Evolutionary conservation across 1,139 yeast species (phyloP), one percentile per base, ranked within the genome.

Genomic region (Geotrichum australiense): DNA sequence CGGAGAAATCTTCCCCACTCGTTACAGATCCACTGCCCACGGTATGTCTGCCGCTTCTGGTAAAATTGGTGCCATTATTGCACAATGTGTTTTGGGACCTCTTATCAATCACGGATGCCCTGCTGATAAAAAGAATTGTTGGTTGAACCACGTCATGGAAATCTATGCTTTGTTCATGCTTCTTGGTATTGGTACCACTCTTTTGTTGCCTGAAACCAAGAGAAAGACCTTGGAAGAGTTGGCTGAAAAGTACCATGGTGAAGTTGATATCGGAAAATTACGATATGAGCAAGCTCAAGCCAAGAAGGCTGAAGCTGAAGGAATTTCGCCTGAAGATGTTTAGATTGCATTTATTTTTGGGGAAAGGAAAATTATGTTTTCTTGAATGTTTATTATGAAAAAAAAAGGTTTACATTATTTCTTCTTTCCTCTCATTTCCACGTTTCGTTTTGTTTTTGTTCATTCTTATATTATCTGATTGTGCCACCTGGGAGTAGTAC

Each of bases 1-100:
- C 38, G 98, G 97, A 65, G 98, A 91, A 72, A 74, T 80, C 58
- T 91, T 74, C 85, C 98, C 98, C 62, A 91, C 98, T 39, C 77
- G 94, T 68, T 86, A 87, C 70, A 85, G 98, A 76, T 91, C 97
- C 34, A 80, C 96, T 53, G 96, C 97, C 43, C 98, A 91, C 63
- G 98, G 98, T 73, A 69, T 91, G 50, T 85, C 95, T 53, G 98
- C 97, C 52, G 97, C 95, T 42, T 63, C 78, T 41, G 98, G 98
- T 74, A 91, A 91, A 69, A 72, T 84, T 52, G 98, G 98, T 70
- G 97, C 97, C 47, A 85, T 91, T 54, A 76, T 91, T 68, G 97
- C 97, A 28, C 53, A 51, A 41, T 50, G 50, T 41, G 59, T 58
- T 21, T 49, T 86, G 55, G 95, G 95, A 71, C 84, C 94, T 51